phyloP scores from a whole-genome alignment of 805 yeast genomes.

The Pichia insulana region DNA sequence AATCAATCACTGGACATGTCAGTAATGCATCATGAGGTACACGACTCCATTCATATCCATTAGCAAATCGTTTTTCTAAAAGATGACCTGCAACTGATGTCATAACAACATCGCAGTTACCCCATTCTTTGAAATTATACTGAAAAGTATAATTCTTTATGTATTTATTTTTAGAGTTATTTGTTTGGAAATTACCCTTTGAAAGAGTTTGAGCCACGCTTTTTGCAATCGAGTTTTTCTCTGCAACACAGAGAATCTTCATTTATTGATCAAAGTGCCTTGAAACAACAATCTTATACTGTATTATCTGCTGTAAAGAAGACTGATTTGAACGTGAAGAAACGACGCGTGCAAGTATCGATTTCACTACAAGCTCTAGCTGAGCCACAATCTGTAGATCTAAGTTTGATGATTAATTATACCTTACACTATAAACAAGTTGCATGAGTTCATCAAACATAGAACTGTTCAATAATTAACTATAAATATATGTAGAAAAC shows the following conservation, averaged over 20 bases:
- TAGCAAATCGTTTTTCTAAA: slow-evolving; percentile 54
- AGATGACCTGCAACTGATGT: slow-evolving; percentile 91
- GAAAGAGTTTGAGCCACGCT: slow-evolving; percentile 68
- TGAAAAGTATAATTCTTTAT: slow-evolving; percentile 74
- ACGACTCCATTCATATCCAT: slow-evolving; percentile 54
- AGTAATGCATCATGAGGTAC: slow-evolving; percentile 59
- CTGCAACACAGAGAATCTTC: slow-evolving; percentile 91
- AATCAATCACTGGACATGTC: slow-evolving; percentile 43
- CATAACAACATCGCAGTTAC: slow-evolving; percentile 74
- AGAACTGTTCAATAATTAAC: too few species aligned
- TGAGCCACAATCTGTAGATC: too few species aligned
- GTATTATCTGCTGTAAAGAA: too few species aligned
- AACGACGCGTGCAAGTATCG: too few species aligned
- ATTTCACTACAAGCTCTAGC: too few species aligned
- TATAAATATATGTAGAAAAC: too few species aligned
- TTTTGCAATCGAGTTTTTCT: slow-evolving; percentile 90
- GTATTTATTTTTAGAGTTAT: slow-evolving; percentile 48
- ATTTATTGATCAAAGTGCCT: slow-evolving; percentile 26
- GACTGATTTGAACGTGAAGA: too few species aligned
- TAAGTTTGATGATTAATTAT: too few species aligned
- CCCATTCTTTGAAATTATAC: slow-evolving; percentile 53
- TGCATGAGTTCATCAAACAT: too few species aligned
- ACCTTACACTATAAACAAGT: too few species aligned
- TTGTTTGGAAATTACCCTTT: slow-evolving; percentile 27
- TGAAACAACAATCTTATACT: too few species aligned